Evolutionary conservation across 2,329 filamentous ascomycete genomes (phyloP).

Genomic region (Sporothrix globosa): DNA sequence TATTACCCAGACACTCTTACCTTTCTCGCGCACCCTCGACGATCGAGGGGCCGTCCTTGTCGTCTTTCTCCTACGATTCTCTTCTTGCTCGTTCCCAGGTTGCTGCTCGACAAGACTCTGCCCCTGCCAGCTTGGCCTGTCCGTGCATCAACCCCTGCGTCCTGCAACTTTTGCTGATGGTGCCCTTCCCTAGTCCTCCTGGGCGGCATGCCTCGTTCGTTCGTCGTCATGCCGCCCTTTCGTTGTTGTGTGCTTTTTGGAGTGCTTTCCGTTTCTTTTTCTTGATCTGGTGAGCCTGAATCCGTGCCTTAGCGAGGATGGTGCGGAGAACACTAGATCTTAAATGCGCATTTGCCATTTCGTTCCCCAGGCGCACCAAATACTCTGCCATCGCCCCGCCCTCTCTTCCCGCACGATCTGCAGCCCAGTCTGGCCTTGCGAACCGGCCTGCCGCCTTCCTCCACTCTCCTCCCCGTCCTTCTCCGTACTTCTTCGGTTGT

Average conservation of each 20-base stretch:
- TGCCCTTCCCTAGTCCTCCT: background rate
- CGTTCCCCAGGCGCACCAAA: background rate
- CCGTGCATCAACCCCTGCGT: slow-evolving; percentile 8
- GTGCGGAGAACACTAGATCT: too few species aligned
- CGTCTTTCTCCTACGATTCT: too few species aligned
- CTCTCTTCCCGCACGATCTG: slow-evolving; percentile 12
- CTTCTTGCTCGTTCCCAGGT: background rate
- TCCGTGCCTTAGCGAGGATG: too few species aligned
- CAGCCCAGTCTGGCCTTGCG: background rate
- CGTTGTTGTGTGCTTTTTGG: background rate
- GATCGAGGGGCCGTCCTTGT: too few species aligned
- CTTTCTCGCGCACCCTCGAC: too few species aligned
- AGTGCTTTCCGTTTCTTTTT: slow-evolving; percentile 12
- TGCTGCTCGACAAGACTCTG: background rate
- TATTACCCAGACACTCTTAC: too few species aligned
- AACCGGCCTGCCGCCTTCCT: background rate
- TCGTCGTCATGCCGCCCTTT: background rate
- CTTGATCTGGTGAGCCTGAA: background rate
- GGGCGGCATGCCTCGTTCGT: background rate
- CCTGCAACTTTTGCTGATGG: background rate
- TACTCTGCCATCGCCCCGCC: background rate
- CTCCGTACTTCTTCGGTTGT: background rate
- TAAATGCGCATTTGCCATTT: background rate
- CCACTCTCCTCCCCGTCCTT: background rate
- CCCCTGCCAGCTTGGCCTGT: background rate